Percentiles rank a stretch among this genome's conserved stretches.
Evolutionary conservation across 805 yeast genomes (phyloP).

Genomic region (Wickerhamiella hasegawae): DNA sequence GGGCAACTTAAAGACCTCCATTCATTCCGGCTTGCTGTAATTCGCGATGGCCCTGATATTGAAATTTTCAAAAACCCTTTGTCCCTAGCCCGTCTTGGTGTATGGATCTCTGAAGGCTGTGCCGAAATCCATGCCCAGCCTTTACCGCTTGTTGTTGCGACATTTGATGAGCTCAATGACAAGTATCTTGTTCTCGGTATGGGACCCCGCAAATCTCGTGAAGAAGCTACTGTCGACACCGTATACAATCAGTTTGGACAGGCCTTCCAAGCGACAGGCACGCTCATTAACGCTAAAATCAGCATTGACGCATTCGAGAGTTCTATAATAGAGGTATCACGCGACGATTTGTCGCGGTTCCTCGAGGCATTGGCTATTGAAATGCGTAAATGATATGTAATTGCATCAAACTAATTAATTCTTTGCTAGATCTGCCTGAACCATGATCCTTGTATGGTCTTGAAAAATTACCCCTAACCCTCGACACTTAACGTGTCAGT

Average conservation of each 20-base stretch:
- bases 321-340: slow-evolving; percentile 75
- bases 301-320: slow-evolving; percentile 91
- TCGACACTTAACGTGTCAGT: no score
- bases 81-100: slow-evolving; percentile 66
- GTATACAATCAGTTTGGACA: slow-evolving; percentile 60
- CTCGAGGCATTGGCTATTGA: slow-evolving; percentile 58
- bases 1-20: slow-evolving; percentile 62
- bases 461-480: no score
- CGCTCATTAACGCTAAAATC: slow-evolving; percentile 70
- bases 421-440: no score
- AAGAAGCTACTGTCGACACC: slow-evolving; percentile 17
- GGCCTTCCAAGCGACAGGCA: slow-evolving; percentile 81
- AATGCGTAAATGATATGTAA: slow-evolving; percentile 1
- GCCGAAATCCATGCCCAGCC: slow-evolving; percentile 55
- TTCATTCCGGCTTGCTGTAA: slow-evolving; percentile 68
- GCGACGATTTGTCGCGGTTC: slow-evolving; percentile 78
- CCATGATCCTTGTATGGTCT: no score
- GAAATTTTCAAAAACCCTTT: slow-evolving; percentile 71
- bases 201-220: slow-evolving; percentile 61
- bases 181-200: slow-evolving; percentile 80
- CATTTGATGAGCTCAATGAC: slow-evolving; percentile 54
- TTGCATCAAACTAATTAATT: no score
- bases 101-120: slow-evolving; percentile 82
- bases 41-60: slow-evolving; percentile 78
- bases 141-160: slow-evolving; percentile 73